A percentile compares a stretch with the other conserved stretches of the same genome.
These are phyloP conservation scores for Phytophthora ramorum DNA, from an alignment of 352 stramenopile species.

Conservation along the genomic window DNA sequence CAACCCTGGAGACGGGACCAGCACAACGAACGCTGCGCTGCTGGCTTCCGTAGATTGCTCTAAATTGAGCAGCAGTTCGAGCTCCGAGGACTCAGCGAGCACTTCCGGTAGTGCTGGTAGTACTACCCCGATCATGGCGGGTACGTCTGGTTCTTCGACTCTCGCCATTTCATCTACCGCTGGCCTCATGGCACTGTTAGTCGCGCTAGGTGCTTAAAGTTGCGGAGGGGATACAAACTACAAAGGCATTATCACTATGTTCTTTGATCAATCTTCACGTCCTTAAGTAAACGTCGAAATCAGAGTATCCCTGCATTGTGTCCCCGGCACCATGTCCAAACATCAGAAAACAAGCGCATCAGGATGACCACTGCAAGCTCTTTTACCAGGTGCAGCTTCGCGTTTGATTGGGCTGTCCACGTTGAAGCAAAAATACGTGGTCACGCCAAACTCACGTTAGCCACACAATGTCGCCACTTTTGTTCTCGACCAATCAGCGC, in stretches of 20 bases:
- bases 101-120: background rate
- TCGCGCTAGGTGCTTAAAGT: constrained; percentile 1
- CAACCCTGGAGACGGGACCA: constrained; percentile 27
- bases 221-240: background rate
- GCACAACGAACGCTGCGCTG: constrained; percentile 16
- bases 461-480: constrained; percentile 18
- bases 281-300: too few relatives aligned
- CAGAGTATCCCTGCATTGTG: too few relatives aligned
- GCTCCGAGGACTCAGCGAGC: background rate
- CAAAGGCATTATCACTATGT: background rate
- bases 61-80: constrained; percentile 1
- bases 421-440: background rate
- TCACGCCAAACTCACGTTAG: background rate
- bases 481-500: constrained; percentile 8
- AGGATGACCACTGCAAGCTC: too few relatives aligned
- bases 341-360: too few relatives aligned
- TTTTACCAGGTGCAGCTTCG: too few relatives aligned
- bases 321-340: too few relatives aligned
- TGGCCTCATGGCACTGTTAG: constrained; percentile 7
- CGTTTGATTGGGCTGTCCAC: background rate
- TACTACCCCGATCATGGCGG: background rate
- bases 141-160: background rate
- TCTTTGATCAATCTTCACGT: too few relatives aligned
- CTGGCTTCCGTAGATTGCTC: constrained; percentile 28
- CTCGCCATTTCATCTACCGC: background rate